Evolutionary conservation across 2,329 filamentous ascomycete species (phyloP).

Genomic region (Scopulariopsis brevicaulis): DNA sequence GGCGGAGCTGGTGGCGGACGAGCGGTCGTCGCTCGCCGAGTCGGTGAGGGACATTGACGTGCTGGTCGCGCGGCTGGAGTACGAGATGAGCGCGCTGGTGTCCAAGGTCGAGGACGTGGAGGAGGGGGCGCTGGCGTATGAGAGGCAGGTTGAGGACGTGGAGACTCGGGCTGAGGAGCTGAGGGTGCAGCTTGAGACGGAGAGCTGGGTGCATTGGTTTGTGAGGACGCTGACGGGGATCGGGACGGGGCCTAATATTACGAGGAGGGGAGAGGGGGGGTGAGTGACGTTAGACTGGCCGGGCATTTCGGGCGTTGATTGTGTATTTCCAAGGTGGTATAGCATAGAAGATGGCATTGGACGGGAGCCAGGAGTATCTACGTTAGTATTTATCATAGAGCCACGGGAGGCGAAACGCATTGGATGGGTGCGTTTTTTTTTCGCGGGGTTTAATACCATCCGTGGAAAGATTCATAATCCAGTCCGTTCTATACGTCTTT

Average conservation of each 20-base stretch:
- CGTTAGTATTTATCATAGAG: background rate
- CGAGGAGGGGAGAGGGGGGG: constrained; percentile 7
- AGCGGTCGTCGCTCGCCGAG: constrained; percentile 58
- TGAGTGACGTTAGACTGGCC: background rate
- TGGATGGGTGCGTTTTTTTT: background rate
- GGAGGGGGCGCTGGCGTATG: constrained; percentile 68
- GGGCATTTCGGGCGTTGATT: background rate
- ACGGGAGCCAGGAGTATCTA: background rate
- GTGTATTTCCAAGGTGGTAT: background rate
- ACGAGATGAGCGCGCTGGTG: constrained; percentile 73
- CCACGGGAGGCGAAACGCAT: background rate
- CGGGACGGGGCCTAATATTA: constrained; percentile 47
- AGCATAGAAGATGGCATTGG: background rate
- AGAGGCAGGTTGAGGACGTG: constrained; percentile 62
- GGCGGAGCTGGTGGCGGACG: constrained; percentile 56
- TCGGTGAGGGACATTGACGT: constrained; percentile 69
- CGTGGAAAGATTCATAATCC: background rate
- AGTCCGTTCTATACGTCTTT: background rate
- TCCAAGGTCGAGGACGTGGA: constrained; percentile 81
- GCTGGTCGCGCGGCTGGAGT: constrained; percentile 76
- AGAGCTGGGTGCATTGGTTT: constrained; percentile 54
- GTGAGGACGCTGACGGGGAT: constrained; percentile 49
- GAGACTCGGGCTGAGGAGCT: constrained; percentile 54
- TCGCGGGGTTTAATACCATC: background rate
- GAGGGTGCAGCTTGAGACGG: constrained; percentile 49